Percentiles rank a stretch among this genome's conserved stretches.
These are phyloP conservation scores for Daldinia concentrica DNA, from an alignment of 495 filamentous ascomycete species.

Conservation along the genomic window DNA sequence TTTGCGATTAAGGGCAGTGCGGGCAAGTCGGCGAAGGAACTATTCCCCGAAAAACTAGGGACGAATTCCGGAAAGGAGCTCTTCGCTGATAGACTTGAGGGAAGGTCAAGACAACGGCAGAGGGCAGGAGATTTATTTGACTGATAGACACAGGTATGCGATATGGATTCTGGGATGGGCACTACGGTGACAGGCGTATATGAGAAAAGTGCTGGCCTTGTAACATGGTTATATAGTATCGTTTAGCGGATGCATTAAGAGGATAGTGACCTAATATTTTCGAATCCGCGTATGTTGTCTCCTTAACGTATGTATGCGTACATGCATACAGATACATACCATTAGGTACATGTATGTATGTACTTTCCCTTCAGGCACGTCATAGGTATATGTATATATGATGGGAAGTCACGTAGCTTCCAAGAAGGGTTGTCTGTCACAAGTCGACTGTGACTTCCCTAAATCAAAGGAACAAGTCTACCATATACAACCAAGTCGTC, in stretches of 20 bases:
- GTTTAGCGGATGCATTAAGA: not conserved
- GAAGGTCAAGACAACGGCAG: constrained; percentile 56
- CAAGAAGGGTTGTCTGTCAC: not conserved
- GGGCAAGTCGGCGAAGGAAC: constrained; percentile 68
- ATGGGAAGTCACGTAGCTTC: not conserved
- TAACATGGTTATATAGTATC: constrained; percentile 1
- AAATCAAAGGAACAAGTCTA: not conserved
- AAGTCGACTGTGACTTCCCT: not conserved
- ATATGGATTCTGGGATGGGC: not conserved
- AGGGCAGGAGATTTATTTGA: constrained; percentile 65
- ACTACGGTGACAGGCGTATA: not conserved
- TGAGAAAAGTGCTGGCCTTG: not conserved
- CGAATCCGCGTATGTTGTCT: not conserved
- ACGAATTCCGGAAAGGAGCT: constrained; percentile 76
- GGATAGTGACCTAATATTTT: not conserved
- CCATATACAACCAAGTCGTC: not conserved
- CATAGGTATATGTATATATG: not conserved
- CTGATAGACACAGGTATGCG: constrained; percentile 40
- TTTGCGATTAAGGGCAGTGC: constrained; percentile 71
- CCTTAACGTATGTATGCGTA: not conserved
- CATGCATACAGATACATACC: too few species aligned
- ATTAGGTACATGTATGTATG: too few species aligned
- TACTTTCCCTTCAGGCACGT: not conserved
- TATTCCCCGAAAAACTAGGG: constrained; percentile 74
- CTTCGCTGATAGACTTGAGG: constrained; percentile 63